Percentiles rank a stretch among this genome's conserved stretches.
Evolutionary conservation across 768 basidiomycete species (phyloP).

Genomic region (Boletus huronensis): DNA sequence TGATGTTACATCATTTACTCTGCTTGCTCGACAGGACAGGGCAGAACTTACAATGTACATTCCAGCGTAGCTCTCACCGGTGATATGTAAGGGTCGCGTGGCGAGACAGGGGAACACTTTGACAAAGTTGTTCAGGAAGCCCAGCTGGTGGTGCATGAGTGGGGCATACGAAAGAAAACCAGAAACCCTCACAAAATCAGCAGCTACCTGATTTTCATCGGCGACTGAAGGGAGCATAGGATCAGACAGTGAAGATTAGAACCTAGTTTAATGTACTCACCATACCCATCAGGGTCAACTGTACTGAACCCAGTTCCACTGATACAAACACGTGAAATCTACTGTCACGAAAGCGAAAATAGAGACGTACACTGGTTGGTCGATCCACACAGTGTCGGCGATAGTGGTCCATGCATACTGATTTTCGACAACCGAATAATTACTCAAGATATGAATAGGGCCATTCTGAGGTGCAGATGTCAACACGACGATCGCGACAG

Average conservation of each 20-base stretch:
- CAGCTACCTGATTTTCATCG: conserved; percentile 62
- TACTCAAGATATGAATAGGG: no score
- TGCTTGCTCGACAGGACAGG: conserved; percentile 28
- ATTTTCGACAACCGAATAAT: no score
- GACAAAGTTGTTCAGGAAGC: conserved; percentile 65
- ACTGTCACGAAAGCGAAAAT: neutral
- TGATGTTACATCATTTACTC: no score
- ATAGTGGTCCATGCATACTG: no score
- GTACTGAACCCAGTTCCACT: conserved; percentile 66
- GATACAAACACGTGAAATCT: conserved; percentile 1
- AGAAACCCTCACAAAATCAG: conserved; percentile 36
- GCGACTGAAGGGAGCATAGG: conserved; percentile 33
- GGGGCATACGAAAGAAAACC: conserved; percentile 27
- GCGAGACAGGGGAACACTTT: conserved; percentile 69
- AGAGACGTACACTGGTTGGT: conserved; percentile 54
- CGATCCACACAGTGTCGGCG: no score
- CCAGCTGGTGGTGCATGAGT: conserved; percentile 44
- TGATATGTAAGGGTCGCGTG: conserved; percentile 62
- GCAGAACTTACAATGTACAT: conserved; percentile 52
- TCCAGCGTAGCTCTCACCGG: conserved; percentile 74
- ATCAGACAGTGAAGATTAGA: neutral
- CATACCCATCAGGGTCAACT: conserved; percentile 53
- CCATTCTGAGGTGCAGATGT: no score
- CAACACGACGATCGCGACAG: no score
- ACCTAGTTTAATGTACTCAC: conserved; percentile 30